Evolutionary conservation across 2,329 filamentous ascomycete genomes (phyloP), one percentile per base, ranked within the genome.

Genomic region (Cladosporium velox): DNA sequence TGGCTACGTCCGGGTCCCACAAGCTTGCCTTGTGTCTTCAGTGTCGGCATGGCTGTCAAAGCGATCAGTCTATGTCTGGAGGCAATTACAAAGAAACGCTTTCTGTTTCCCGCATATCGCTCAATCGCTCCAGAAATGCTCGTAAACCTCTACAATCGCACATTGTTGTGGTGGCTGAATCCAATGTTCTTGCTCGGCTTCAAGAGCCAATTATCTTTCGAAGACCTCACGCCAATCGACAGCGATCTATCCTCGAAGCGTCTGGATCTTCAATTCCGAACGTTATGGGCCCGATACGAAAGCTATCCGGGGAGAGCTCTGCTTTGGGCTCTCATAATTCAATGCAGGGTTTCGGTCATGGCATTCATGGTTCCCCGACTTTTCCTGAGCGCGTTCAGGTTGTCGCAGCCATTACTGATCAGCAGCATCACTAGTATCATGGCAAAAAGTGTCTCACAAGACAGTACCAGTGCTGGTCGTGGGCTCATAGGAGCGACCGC

Each of bases 91-190:
- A 73, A 73, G 59, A 66, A 61, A 35, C 28, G 59, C 41, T 66
- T 64, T 15, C 61, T 71, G 10, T 65, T 71, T 18, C 65, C 68
- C 14, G 44, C 49, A 14, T 69, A 71, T 34, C 64, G 66, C 34
- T 10, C 67, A 1, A 68, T 66, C 14, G 66, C 69, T n/a, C 70
- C 70, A 3, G 71, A 71, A 47, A 59, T 68, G 14, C 65, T 69
- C 18, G 67, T 66, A 18, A 69, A 60, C 32, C 51, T 71, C 12
- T 70, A 76, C 52, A 74, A 72, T 63, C 72, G 73, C 14, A 73
- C 65, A 35, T 34, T 75, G 4, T 71, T 78, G 44, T 79, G 74
- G 75, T 79, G 78, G 78, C 60, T 79, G 12, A 78, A 78, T 66
- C 67, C 60, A 6, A 54, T 78, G 10, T 70, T 78, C 49, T 67